Evolutionary conservation across 352 stramenopile genomes (phyloP).

Genomic region (Phytophthora fragariae): DNA sequence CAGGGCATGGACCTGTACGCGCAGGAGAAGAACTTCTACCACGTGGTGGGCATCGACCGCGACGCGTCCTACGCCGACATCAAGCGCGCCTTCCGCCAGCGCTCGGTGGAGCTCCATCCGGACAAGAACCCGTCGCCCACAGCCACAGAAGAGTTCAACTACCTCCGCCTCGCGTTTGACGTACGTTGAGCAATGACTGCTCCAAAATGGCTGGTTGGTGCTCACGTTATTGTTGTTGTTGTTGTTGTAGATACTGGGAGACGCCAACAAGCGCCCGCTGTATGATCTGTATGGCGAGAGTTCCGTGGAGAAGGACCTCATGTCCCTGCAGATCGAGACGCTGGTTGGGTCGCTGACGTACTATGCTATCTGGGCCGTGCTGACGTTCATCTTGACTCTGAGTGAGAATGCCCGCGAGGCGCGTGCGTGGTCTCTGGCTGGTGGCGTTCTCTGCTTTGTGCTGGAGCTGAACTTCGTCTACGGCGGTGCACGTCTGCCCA

Average conservation of each 20-base stretch:
- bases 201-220: background rate
- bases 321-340: constrained; percentile 89
- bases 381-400: constrained; percentile 96
- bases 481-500: constrained; percentile 58
- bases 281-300: constrained; percentile 97
- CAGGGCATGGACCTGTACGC: constrained; percentile 89
- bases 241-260: constrained; percentile 59
- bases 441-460: constrained; percentile 94
- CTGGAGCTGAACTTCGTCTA: constrained; percentile 94
- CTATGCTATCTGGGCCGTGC: constrained; percentile 96
- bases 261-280: constrained; percentile 93
- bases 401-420: constrained; percentile 89
- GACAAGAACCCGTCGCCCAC: constrained; percentile 96
- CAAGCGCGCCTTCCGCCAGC: constrained; percentile 96
- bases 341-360: constrained; percentile 94
- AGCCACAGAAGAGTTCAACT: constrained; percentile 94
- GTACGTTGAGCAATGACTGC: constrained; percentile 44
- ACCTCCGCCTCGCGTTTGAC: constrained; percentile 95
- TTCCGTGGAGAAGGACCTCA: constrained; percentile 90
- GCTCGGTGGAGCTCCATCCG: constrained; percentile 95
- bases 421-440: constrained; percentile 94
- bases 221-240: constrained; percentile 14
- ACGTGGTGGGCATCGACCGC: constrained; percentile 90
- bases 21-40: constrained; percentile 95
- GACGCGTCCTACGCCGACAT: constrained; percentile 94